Evolutionary conservation across 345 rosid species (phyloP).

Genomic region (Hibiscus mutabilis): DNA sequence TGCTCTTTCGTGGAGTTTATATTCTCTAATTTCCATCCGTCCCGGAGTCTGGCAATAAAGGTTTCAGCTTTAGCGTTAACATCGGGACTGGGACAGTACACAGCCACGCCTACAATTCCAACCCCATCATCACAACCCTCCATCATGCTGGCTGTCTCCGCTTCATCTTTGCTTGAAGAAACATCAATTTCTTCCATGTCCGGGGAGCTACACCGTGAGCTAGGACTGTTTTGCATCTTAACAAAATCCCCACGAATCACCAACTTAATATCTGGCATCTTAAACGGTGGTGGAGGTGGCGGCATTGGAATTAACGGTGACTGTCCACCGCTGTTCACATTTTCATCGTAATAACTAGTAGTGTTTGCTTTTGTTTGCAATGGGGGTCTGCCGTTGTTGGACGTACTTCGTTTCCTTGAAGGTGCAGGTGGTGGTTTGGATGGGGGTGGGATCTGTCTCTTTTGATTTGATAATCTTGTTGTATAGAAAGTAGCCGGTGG

Average conservation of each 20-base stretch:
- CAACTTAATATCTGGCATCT: conserved; percentile 36
- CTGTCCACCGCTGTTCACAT: conserved; percentile 30
- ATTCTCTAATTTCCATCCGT: conserved; percentile 71
- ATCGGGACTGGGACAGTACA: conserved; percentile 78
- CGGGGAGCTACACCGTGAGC: conserved; percentile 63
- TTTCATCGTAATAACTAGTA: conserved; percentile 22
- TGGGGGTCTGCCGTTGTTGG: conserved; percentile 49
- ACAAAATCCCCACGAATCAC: conserved; percentile 51
- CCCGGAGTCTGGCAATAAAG: conserved; percentile 79
- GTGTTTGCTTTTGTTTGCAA: conserved; percentile 34
- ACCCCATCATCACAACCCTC: conserved; percentile 25
- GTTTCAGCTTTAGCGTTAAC: conserved; percentile 70
- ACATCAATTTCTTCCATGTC: conserved; percentile 32
- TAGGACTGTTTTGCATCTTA: conserved; percentile 39
- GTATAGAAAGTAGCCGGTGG: conserved; percentile 22
- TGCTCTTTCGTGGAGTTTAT: conserved; percentile 58
- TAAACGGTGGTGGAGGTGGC: conserved; percentile 53
- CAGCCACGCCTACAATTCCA: conserved; percentile 12
- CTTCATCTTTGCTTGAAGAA: conserved; percentile 10
- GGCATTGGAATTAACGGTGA: conserved; percentile 46
- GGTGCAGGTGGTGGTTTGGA: conserved; percentile 19
- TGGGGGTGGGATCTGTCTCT: background rate
- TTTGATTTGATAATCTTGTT: background rate
- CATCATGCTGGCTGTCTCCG: conserved; percentile 17
- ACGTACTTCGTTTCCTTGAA: conserved; percentile 9